Conservation (phyloP, 1,139 yeast genomes). For the Starmera stellimalicola region DNA sequence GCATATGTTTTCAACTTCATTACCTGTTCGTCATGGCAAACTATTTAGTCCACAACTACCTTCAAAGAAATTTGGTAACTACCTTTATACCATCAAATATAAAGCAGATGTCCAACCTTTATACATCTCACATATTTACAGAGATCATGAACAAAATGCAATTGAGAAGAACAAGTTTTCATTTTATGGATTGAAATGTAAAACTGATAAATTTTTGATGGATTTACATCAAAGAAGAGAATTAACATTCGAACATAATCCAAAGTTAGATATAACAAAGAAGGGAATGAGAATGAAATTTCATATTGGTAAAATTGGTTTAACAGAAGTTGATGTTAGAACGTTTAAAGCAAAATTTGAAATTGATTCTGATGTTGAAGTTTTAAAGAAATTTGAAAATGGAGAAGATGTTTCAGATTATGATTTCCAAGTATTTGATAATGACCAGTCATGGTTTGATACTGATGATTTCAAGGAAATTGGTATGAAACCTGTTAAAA, state of each 20-base stretch:
- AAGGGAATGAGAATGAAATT: constrained; percentile 53
- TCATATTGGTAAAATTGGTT: constrained; percentile 63
- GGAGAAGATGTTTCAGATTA: not conserved
- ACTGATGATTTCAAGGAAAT: constrained; percentile 73
- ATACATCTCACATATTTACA: constrained; percentile 61
- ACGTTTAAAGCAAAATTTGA: constrained; percentile 58
- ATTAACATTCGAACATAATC: constrained; percentile 46
- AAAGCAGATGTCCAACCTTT: constrained; percentile 66
- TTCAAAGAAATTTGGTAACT: constrained; percentile 63
- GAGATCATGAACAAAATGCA: constrained; percentile 40
- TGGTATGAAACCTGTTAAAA: constrained; percentile 25
- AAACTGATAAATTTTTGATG: constrained; percentile 52
- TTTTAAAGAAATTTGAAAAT: constrained; percentile 16
- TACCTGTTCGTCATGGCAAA: constrained; percentile 69
- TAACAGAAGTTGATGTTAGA: constrained; percentile 62
- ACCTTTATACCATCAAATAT: constrained; percentile 73
- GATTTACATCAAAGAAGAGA: constrained; percentile 86
- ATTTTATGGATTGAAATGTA: constrained; percentile 74
- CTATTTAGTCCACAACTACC: constrained; percentile 41
- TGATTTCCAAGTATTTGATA: constrained; percentile 22
- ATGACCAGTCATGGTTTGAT: constrained; percentile 67
- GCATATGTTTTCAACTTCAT: constrained; percentile 62
- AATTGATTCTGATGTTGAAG: constrained; percentile 35
- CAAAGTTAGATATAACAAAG: constrained; percentile 47
- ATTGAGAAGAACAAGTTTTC: constrained; percentile 40